Percentiles rank a stretch among this genome's conserved stretches.
phyloP scores from a whole-genome alignment of 305 asterid species.

The Fraxinus sp. region DNA sequence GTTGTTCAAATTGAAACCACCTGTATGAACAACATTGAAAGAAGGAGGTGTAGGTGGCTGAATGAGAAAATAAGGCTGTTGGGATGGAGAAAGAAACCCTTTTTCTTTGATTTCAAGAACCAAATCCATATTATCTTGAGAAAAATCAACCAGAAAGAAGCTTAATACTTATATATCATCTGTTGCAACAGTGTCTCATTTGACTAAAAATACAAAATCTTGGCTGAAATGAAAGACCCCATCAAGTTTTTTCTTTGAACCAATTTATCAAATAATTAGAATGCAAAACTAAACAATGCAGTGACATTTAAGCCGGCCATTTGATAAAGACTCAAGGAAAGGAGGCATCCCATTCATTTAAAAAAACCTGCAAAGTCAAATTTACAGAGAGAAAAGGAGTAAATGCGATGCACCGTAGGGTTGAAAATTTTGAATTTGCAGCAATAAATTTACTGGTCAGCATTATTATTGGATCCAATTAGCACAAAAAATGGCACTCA shows the following conservation, averaged over 20 bases:
- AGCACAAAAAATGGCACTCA: not conserved
- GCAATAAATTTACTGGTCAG: conserved; percentile 32
- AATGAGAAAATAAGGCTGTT: conserved; percentile 23
- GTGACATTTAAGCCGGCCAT: conserved; percentile 22
- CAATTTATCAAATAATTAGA: not conserved
- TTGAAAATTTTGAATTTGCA: not conserved
- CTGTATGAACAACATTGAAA: conserved; percentile 12
- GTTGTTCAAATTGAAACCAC: conserved; percentile 35
- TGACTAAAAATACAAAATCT: conserved; percentile 14
- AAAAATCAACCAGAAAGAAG: conserved; percentile 16
- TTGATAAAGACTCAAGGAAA: conserved; percentile 18
- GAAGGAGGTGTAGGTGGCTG: conserved; percentile 28
- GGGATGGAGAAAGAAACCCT: conserved; percentile 35
- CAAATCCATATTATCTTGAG: conserved; percentile 17
- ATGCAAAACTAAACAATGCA: conserved; percentile 1
- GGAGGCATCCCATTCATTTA: conserved; percentile 9
- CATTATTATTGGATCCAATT: conserved; percentile 19
- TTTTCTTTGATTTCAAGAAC: conserved; percentile 26
- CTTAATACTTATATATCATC: conserved; percentile 1
- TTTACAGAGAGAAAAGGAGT: conserved; percentile 22
- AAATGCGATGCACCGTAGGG: conserved; percentile 28
- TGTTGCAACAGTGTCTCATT: conserved; percentile 1
- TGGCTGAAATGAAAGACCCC: not conserved
- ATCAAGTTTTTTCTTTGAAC: conserved; percentile 12
- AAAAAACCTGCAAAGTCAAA: conserved; percentile 31